Conservation (phyloP, 352 stramenopile species). For the Globisporangium spinosum region DNA sequence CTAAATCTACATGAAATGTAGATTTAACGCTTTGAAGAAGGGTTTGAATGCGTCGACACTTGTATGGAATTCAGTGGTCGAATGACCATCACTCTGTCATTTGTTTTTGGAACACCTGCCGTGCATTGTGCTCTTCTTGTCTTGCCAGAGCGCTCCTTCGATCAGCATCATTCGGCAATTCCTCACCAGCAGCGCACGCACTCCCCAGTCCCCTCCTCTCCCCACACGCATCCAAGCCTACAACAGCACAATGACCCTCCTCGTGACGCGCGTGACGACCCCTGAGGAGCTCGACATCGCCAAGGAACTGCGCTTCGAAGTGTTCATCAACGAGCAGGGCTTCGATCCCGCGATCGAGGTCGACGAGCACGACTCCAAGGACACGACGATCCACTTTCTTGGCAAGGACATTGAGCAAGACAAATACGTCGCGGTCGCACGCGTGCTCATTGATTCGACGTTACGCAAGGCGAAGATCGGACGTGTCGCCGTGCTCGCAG, state of each 20-base stretch:
- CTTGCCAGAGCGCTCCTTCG: not conserved
- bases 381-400: conserved; percentile 49
- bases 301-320: conserved; percentile 37
- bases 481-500: conserved; percentile 48
- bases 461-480: conserved; percentile 45
- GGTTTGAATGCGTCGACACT: not conserved
- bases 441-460: conserved; percentile 31
- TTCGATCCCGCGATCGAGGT: conserved; percentile 37
- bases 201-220: not conserved
- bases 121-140: not conserved
- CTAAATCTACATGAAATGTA: not conserved
- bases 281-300: conserved; percentile 35
- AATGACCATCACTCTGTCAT: conserved; percentile 5
- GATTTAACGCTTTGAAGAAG: not conserved
- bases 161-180: not conserved
- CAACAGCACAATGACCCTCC: conserved; percentile 25
- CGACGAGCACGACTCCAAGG: conserved; percentile 40
- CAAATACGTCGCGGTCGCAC: conserved; percentile 50
- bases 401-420: conserved; percentile 45
- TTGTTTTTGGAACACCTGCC: not conserved
- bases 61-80: not conserved
- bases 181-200: not conserved
- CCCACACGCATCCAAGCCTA: not conserved
- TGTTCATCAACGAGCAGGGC: conserved; percentile 56
- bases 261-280: conserved; percentile 40